Conservation (phyloP, 495 filamentous ascomycete genomes). For the Penicillium soppii region DNA sequence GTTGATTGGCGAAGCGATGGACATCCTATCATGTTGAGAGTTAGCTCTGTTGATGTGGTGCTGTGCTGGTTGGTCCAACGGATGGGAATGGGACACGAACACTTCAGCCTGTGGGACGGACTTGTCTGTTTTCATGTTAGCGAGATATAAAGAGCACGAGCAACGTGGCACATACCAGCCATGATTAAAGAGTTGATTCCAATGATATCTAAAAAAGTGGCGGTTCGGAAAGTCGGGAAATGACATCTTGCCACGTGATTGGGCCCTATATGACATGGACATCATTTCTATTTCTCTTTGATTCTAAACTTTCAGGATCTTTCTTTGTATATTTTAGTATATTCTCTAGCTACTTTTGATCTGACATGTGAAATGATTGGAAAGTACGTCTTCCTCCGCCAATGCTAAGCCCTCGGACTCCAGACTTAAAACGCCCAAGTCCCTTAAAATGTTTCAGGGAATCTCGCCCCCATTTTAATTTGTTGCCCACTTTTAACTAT, state of each 20-base stretch:
- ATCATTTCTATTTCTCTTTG: neutral
- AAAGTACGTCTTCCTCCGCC: too few relatives aligned
- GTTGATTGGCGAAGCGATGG: conserved; percentile 77
- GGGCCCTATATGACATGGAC: neutral
- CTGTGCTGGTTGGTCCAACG: neutral
- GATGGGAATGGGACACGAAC: conserved; percentile 12
- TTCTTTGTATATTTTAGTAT: neutral
- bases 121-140: conserved; percentile 11
- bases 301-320: neutral
- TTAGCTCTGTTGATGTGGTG: conserved; percentile 3
- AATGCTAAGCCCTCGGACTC: neutral
- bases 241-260: conserved; percentile 8
- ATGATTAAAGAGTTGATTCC: neutral
- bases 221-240: conserved; percentile 4
- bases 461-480: conserved; percentile 24
- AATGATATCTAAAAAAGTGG: neutral
- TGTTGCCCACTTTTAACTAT: conserved; percentile 8
- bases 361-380: neutral
- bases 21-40: too few relatives aligned
- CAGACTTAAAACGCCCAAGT: conserved; percentile 9
- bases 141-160: neutral
- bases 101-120: conserved; percentile 24
- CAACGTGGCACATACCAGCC: conserved; percentile 1
- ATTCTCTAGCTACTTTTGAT: neutral
- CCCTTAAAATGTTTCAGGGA: conserved; percentile 6